Conservation (phyloP, 257 asterid genomes). For the Orobanche coerulescens region DNA sequence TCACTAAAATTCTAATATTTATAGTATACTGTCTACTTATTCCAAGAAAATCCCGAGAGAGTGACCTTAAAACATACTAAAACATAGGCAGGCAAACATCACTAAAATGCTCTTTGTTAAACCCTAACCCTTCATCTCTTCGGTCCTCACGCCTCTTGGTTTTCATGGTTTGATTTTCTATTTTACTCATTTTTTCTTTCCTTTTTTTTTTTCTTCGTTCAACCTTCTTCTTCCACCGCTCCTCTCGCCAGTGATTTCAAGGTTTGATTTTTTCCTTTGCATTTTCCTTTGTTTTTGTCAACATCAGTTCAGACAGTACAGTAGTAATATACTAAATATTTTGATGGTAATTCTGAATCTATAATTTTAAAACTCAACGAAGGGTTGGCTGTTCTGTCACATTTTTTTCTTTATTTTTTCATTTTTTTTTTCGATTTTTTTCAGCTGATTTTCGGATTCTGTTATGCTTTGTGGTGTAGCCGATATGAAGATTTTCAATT, state of each 20-base stretch:
- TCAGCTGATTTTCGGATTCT: neutral
- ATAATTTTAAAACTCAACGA: neutral
- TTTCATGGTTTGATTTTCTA: neutral
- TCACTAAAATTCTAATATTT: no score
- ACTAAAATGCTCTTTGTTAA: no score
- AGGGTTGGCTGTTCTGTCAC: neutral
- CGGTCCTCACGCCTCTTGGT: neutral
- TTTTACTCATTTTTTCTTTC: neutral
- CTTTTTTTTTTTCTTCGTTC: neutral
- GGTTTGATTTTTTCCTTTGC: conserved; percentile 14
- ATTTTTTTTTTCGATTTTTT: neutral
- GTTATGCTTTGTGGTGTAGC: no score
- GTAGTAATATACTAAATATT: neutral
- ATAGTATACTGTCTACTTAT: no score
- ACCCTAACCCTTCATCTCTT: conserved; percentile 17
- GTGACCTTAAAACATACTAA: no score
- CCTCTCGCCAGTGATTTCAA: conserved; percentile 2
- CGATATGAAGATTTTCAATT: no score
- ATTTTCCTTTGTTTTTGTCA: neutral
- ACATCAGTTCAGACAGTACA: neutral
- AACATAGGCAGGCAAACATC: no score
- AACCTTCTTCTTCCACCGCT: neutral
- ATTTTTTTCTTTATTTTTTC: neutral
- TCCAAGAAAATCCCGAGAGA: no score
- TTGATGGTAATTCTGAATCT: neutral